These are phyloP conservation scores for Aspergillus fructus DNA, from an alignment of 2,329 filamentous ascomycete genomes.

Conservation along the genomic window DNA sequence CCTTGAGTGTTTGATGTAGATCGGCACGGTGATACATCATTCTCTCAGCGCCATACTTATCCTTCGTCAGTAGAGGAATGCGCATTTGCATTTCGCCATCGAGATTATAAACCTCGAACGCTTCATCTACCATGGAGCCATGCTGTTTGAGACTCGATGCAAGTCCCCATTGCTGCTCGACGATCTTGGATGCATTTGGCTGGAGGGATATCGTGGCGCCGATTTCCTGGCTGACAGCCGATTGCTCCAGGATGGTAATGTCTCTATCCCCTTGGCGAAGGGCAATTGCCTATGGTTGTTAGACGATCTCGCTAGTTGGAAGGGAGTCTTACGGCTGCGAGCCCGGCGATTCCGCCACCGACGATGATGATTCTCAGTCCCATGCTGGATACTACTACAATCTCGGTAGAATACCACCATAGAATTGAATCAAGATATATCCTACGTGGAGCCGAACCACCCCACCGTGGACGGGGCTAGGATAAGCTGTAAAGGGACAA, in stretches of 20 bases:
- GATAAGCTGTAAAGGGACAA: too few relatives aligned
- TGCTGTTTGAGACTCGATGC: not conserved
- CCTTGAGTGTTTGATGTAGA: slow-evolving; percentile 22
- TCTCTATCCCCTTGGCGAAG: slow-evolving; percentile 20
- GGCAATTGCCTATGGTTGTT: slow-evolving; percentile 23
- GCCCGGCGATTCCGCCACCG: slow-evolving; percentile 42
- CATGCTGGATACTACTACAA: not conserved
- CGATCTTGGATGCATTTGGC: slow-evolving; percentile 36
- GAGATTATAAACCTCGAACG: slow-evolving; percentile 27
- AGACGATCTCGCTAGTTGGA: not conserved
- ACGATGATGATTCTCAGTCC: slow-evolving; percentile 48
- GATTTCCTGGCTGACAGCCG: slow-evolving; percentile 36
- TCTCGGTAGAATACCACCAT: too few relatives aligned
- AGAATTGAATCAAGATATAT: too few relatives aligned
- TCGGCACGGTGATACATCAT: slow-evolving; percentile 26
- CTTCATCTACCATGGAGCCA: slow-evolving; percentile 22
- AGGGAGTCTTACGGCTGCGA: slow-evolving; percentile 23
- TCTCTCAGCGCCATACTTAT: slow-evolving; percentile 22
- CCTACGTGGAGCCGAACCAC: not conserved
- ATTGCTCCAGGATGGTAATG: slow-evolving; percentile 26
- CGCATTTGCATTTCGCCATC: slow-evolving; percentile 20
- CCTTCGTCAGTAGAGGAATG: slow-evolving; percentile 18
- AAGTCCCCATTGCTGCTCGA: slow-evolving; percentile 13
- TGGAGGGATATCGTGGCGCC: slow-evolving; percentile 51
- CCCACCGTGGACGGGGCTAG: too few relatives aligned